phyloP scores from a whole-genome alignment of 2,329 filamentous ascomycete genomes.

The Fonsecaea pedrosoi region DNA sequence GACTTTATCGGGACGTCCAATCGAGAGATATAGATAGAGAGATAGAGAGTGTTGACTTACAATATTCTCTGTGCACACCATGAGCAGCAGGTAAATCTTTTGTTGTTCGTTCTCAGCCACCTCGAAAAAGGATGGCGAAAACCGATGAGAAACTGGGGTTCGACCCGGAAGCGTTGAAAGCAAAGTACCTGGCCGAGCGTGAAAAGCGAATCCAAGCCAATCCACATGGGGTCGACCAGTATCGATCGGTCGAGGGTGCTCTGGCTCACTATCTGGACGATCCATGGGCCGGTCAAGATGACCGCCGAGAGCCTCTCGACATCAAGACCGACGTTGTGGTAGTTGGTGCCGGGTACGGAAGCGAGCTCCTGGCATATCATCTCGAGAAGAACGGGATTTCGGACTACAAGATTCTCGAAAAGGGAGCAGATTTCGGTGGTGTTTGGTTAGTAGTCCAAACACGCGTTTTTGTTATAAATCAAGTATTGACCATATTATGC shows the following conservation, averaged over 20 bases:
- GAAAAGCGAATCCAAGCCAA: constrained; percentile 1
- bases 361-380: neutral
- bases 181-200: neutral
- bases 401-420: constrained; percentile 2
- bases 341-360: neutral
- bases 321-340: neutral
- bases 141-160: neutral
- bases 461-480: too few relatives aligned
- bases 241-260: neutral
- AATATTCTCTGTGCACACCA: too few relatives aligned
- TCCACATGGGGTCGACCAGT: neutral
- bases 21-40: too few relatives aligned
- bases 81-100: too few relatives aligned
- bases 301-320: neutral
- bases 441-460: neutral
- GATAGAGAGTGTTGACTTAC: too few relatives aligned
- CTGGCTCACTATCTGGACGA: neutral
- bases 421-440: neutral
- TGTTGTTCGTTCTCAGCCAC: too few relatives aligned
- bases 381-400: neutral
- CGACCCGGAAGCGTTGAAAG: neutral
- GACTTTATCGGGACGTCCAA: too few relatives aligned
- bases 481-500: neutral
- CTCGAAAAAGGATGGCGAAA: too few relatives aligned
- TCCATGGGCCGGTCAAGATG: constrained; percentile 2